phyloP scores from a whole-genome alignment of 2,329 filamentous ascomycete genomes.

The Sporothrix curviconia region DNA sequence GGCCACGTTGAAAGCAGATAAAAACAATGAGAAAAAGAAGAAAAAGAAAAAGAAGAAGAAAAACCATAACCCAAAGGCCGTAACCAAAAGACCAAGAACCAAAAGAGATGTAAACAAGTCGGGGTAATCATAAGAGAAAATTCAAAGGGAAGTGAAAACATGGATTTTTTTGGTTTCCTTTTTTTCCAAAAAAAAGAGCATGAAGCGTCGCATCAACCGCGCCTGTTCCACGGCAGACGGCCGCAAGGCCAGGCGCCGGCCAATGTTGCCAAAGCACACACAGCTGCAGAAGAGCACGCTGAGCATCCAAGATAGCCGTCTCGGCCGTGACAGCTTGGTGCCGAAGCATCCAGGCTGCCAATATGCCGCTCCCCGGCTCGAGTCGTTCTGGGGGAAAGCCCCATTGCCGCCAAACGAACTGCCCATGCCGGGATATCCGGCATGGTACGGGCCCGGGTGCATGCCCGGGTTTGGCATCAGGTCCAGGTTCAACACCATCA shows the following conservation, averaged over 20 bases:
- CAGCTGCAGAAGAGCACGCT: slow-evolving; percentile 93
- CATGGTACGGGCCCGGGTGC: slow-evolving; percentile 11
- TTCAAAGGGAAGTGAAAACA: no score
- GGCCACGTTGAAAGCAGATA: no score
- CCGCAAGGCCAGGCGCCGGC: slow-evolving; percentile 62
- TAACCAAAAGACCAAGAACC: background rate
- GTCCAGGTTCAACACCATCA: slow-evolving; percentile 70
- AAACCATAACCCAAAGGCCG: background rate
- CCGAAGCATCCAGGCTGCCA: slow-evolving; percentile 10
- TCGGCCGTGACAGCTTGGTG: slow-evolving; percentile 55
- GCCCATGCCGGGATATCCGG: slow-evolving; percentile 4
- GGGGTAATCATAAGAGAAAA: no score
- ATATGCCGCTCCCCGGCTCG: background rate
- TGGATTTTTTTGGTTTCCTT: no score
- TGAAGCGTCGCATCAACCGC: background rate
- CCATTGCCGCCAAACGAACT: slow-evolving; percentile 4
- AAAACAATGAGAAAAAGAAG: slow-evolving; percentile 1
- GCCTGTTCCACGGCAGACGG: background rate
- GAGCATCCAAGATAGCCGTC: slow-evolving; percentile 77
- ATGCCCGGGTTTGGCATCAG: slow-evolving; percentile 64
- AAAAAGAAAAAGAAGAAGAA: background rate
- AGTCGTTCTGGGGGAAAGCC: slow-evolving; percentile 21
- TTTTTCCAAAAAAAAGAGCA: no score
- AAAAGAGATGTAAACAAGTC: no score
- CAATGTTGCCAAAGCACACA: slow-evolving; percentile 94